These are phyloP conservation scores for Cryptococcus sp. DNA, from an alignment of 1,284 basidiomycete genomes.

Conservation along the genomic window DNA sequence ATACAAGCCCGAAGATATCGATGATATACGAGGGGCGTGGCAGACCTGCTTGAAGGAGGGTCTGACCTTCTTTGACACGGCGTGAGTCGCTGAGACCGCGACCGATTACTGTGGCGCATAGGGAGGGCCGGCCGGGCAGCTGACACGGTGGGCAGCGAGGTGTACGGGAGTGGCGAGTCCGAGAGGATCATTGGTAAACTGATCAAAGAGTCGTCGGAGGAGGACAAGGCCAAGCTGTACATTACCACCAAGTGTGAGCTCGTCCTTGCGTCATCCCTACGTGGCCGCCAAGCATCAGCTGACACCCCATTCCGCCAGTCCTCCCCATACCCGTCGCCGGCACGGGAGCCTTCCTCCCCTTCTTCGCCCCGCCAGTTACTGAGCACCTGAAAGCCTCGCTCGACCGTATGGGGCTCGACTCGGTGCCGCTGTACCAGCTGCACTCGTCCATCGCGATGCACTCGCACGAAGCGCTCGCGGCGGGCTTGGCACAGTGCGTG, in stretches of 20 bases:
- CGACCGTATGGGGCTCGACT: conserved; percentile 35
- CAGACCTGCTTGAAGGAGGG: conserved; percentile 28
- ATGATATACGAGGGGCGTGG: conserved; percentile 37
- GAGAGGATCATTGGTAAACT: conserved; percentile 38
- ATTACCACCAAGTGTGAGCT: conserved; percentile 40
- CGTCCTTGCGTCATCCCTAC: neutral
- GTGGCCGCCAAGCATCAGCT: neutral
- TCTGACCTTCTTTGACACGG: conserved; percentile 44
- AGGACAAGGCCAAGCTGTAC: conserved; percentile 24
- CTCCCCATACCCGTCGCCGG: conserved; percentile 33
- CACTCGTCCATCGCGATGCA: conserved; percentile 33
- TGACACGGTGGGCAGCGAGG: conserved; percentile 19
- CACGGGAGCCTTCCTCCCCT: conserved; percentile 25
- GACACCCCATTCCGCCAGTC: conserved; percentile 13
- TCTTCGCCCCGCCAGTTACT: conserved; percentile 38
- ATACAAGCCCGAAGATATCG: conserved; percentile 34
- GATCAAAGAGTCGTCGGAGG: conserved; percentile 24
- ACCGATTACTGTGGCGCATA: no score
- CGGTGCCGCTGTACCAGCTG: conserved; percentile 41
- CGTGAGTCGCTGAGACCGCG: conserved; percentile 19
- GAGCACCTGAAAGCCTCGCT: conserved; percentile 30
- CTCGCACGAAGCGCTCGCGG: conserved; percentile 32
- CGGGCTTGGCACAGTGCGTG: conserved; percentile 34
- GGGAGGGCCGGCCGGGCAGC: no score
- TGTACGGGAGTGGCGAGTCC: conserved; percentile 36